phyloP scores from a whole-genome alignment of 2,329 filamentous ascomycete species.

The Periconia sp. region DNA sequence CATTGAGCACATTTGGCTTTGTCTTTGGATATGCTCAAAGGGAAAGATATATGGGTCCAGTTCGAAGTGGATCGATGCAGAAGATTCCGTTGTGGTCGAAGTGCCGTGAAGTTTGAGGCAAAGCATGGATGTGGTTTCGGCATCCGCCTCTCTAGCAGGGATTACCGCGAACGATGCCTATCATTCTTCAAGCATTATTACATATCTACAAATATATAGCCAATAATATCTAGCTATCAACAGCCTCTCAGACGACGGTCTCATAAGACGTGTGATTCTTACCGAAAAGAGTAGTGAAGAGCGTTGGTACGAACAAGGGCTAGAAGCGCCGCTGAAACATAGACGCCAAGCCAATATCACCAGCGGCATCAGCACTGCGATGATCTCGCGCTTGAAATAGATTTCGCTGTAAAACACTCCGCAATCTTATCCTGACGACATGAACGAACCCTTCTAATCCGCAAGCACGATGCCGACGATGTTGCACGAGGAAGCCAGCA shows the following conservation, averaged over 20 bases:
- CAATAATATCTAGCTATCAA: not conserved
- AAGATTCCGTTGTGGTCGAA: constrained; percentile 61
- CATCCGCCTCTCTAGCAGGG: no score
- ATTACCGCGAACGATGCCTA: no score
- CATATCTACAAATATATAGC: not conserved
- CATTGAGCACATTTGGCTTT: constrained; percentile 73
- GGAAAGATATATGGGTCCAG: constrained; percentile 64
- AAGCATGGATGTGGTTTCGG: not conserved
- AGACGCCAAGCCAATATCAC: constrained; percentile 11
- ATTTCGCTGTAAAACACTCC: not conserved
- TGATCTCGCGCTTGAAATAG: not conserved
- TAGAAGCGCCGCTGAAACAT: constrained; percentile 13
- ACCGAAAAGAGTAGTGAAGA: no score
- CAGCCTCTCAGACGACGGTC: no score
- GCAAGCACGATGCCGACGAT: constrained; percentile 28
- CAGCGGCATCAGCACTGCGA: not conserved
- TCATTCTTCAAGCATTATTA: no score
- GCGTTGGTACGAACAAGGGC: not conserved
- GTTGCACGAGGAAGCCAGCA: constrained; percentile 19
- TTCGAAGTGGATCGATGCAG: constrained; percentile 70
- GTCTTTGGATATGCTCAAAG: constrained; percentile 75
- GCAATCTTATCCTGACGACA: not conserved
- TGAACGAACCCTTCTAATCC: constrained; percentile 16
- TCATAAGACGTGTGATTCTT: no score
- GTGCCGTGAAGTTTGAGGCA: constrained; percentile 45